Evolutionary conservation across 257 asterid genomes (phyloP), one percentile per base, ranked within the genome.

Genomic region (Euphrasia confusa): DNA sequence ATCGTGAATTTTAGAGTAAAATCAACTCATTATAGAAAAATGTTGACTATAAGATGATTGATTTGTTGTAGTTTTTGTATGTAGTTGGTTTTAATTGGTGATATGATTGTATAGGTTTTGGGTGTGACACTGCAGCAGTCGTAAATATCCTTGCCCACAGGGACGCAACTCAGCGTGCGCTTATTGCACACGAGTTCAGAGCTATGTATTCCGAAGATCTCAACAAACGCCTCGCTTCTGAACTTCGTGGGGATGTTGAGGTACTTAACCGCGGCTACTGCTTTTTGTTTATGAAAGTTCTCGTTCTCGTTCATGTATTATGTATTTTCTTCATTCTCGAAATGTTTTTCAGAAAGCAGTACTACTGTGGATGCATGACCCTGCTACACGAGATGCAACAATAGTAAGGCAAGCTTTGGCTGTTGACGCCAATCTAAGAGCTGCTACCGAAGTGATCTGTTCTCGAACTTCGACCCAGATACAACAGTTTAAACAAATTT

Each of bases 401-500:
- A 71, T 85, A 47, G 75, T 93, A 4, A 79, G 87, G 72, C 58
- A 73, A 64, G 84, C 92, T 60, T 77, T 89, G 77, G 33, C 55
- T 52, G 77, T 77, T 50, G 75, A 71, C 14, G 68, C 79, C 40
- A 68, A 82, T 81, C 80, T 87, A 24, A 81, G 67, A 79, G 90
- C 83, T 66, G 96, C 89, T 17, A 89, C 99, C 39, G 97, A 93
- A 85, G 90, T 93, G 1, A 79, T 93, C 69, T 93, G 96, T 67
- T 93, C 99, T 3, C 85, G 97, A 49, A 87, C 95, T 28, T 70
- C 97, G 35, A 37, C 97, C 14, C 99, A 93, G 73, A 70, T 89
- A n/a, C 96, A 87, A 15, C 84, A 83, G 10, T 70, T 85, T 52
- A 93, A 87, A 54, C 99, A 85, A 74, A 40, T 87, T 21, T 93